phyloP scores from a whole-genome alignment of 768 basidiomycete genomes.

The Plicaturopsis crispa region DNA sequence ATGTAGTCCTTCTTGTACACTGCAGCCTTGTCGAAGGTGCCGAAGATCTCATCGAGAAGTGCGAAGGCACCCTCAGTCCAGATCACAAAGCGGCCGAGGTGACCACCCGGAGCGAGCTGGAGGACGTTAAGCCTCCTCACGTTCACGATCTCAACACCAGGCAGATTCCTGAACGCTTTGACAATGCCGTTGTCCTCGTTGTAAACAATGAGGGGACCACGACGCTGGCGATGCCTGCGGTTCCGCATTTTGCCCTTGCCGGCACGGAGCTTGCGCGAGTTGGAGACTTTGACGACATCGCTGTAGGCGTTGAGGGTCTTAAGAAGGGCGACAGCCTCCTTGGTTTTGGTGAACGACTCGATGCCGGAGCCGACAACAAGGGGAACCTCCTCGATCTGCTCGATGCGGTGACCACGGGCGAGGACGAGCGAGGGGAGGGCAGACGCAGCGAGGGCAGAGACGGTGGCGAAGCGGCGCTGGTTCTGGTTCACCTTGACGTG shows the following conservation, averaged over 20 bases:
- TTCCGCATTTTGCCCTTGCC: slow-evolving; percentile 98
- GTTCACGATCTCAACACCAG: slow-evolving; percentile 95
- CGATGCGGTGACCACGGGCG: slow-evolving; percentile 98
- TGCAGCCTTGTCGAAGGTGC: slow-evolving; percentile 87
- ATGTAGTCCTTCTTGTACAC: slow-evolving; percentile 84
- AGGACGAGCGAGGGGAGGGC: slow-evolving; percentile 97
- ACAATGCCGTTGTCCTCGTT: slow-evolving; percentile 96
- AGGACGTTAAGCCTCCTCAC: slow-evolving; percentile 94
- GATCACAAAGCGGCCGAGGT: slow-evolving; percentile 97
- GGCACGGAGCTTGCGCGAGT: slow-evolving; percentile 93
- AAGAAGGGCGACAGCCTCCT: slow-evolving; percentile 91
- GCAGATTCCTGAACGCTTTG: slow-evolving; percentile 97
- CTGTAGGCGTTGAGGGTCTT: slow-evolving; percentile 83
- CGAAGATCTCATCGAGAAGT: slow-evolving; percentile 91
- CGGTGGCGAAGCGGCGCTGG: slow-evolving; percentile 96
- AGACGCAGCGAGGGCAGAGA: slow-evolving; percentile 96
- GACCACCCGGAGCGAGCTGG: slow-evolving; percentile 98
- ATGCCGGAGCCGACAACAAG: slow-evolving; percentile 75
- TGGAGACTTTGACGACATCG: slow-evolving; percentile 95
- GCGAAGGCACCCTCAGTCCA: slow-evolving; percentile 96
- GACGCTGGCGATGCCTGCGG: slow-evolving; percentile 93
- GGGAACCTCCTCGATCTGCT: slow-evolving; percentile 93
- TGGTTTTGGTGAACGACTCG: slow-evolving; percentile 93
- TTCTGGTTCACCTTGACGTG: slow-evolving; percentile 99
- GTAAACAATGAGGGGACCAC: slow-evolving; percentile 96